These are phyloP conservation scores for Avena sativa DNA, from an alignment of 176 grass and related monocot genomes.

Conservation along the genomic window DNA sequence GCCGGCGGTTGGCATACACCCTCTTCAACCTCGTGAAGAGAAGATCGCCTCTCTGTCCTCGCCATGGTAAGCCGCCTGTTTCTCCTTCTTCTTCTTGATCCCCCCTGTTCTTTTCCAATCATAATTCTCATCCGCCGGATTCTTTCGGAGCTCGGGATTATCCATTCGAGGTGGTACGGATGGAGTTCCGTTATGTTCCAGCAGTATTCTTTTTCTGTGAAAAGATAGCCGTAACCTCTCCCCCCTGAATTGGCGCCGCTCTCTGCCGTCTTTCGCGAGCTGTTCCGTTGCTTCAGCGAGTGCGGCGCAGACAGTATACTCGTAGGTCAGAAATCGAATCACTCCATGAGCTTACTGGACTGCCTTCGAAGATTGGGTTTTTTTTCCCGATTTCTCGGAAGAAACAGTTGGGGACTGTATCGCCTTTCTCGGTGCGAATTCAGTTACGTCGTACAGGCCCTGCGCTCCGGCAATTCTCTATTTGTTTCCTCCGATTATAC, in stretches of 20 bases:
- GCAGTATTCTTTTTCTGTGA: neutral
- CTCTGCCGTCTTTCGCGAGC: slow-evolving; percentile 17
- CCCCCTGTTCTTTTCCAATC: slow-evolving; percentile 8
- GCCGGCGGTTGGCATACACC: neutral
- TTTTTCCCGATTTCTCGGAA: neutral
- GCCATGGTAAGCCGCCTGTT: slow-evolving; percentile 48
- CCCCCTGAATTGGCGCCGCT: slow-evolving; percentile 35
- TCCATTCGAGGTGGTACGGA: neutral
- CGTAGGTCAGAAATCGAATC: slow-evolving; percentile 3
- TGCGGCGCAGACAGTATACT: neutral
- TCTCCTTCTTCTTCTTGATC: slow-evolving; percentile 19
- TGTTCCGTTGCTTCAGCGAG: slow-evolving; percentile 21
- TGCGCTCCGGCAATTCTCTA: neutral
- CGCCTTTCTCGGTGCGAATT: neutral
- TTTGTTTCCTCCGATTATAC: neutral
- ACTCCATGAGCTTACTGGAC: neutral
- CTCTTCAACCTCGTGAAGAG: neutral
- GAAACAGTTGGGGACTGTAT: neutral
- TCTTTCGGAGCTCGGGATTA: slow-evolving; percentile 14
- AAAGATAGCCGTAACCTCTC: slow-evolving; percentile 6
- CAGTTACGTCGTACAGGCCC: neutral
- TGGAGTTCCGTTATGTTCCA: neutral
- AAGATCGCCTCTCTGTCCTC: slow-evolving; percentile 20
- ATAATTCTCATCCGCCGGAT: neutral
- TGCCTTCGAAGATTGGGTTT: neutral